Percentiles rank a stretch among this genome's conserved stretches.
Conservation (phyloP, 1,284 basidiomycete species). For the Taiwanofungus camphoratus region DNA sequence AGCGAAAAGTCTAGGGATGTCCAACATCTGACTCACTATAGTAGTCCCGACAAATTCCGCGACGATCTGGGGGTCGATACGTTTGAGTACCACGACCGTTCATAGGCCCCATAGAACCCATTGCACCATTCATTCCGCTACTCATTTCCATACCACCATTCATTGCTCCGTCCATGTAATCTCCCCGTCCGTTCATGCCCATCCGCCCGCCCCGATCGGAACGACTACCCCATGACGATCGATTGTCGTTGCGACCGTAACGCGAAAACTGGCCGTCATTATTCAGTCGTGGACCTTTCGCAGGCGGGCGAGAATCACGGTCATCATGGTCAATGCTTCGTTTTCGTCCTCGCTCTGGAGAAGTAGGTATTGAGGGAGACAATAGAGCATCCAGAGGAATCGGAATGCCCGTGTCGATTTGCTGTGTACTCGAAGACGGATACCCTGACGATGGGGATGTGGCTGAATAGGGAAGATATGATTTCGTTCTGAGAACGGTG, state of each 20-base stretch:
- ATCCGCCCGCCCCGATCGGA: slow-evolving; percentile 29
- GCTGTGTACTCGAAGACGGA: slow-evolving; percentile 29
- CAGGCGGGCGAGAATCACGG: slow-evolving; percentile 50
- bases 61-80: slow-evolving; percentile 64
- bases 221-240: slow-evolving; percentile 33
- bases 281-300: slow-evolving; percentile 65
- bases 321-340: slow-evolving; percentile 58
- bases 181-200: slow-evolving; percentile 20
- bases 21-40: slow-evolving; percentile 62
- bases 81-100: slow-evolving; percentile 46
- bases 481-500: slow-evolving; percentile 73
- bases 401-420: slow-evolving; percentile 61
- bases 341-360: slow-evolving; percentile 56
- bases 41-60: slow-evolving; percentile 82
- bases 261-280: slow-evolving; percentile 59
- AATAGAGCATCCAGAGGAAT: slow-evolving; percentile 69
- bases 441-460: slow-evolving; percentile 24
- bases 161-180: slow-evolving; percentile 29
- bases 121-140: slow-evolving; percentile 29
- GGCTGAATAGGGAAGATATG: slow-evolving; percentile 68
- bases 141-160: slow-evolving; percentile 30
- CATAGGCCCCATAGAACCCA: slow-evolving; percentile 30
- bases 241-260: slow-evolving; percentile 33
- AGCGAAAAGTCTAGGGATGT: slow-evolving; percentile 2
- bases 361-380: slow-evolving; percentile 34